phyloP scores from a whole-genome alignment of 2,329 filamentous ascomycete species.

The Canariomyces notabilis region DNA sequence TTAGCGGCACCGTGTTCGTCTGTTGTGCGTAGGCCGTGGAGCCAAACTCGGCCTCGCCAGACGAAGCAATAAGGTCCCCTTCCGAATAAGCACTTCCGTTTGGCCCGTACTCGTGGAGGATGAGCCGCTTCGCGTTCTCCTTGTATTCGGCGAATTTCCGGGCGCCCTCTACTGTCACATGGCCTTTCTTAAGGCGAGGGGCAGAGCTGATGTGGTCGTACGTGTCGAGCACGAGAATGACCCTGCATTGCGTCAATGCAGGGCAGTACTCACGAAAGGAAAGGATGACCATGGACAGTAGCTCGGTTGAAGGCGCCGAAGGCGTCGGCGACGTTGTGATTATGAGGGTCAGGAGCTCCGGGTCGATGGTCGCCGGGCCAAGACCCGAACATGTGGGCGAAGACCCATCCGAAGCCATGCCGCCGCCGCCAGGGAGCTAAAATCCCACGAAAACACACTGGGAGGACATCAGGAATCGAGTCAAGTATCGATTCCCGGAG shows the following conservation, averaged over 20 bases:
- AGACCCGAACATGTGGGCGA: neutral
- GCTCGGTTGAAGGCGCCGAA: constrained; percentile 48
- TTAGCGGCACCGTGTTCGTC: constrained; percentile 35
- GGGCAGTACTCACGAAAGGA: constrained; percentile 43
- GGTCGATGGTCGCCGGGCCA: constrained; percentile 1
- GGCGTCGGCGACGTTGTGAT: constrained; percentile 53
- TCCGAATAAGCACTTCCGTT: neutral
- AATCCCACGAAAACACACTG: constrained; percentile 2
- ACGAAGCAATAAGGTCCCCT: constrained; percentile 12
- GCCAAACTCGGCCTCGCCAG: constrained; percentile 44
- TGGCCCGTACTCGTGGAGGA: constrained; percentile 30
- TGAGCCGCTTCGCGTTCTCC: constrained; percentile 40
- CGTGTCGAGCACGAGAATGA: constrained; percentile 49
- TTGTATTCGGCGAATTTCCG: constrained; percentile 41
- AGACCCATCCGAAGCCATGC: constrained; percentile 8
- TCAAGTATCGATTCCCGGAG: neutral
- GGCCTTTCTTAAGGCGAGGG: constrained; percentile 49
- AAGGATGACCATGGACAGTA: constrained; percentile 42
- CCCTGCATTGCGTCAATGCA: constrained; percentile 36
- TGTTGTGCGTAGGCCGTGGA: constrained; percentile 30
- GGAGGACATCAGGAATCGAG: neutral
- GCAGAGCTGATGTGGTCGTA: constrained; percentile 42
- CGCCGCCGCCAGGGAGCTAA: constrained; percentile 3
- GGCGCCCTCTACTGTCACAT: constrained; percentile 44
- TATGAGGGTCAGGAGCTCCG: constrained; percentile 37